Evolutionary conservation across 2,329 filamentous ascomycete genomes (phyloP).

Genomic region (Sporothrix pallida): DNA sequence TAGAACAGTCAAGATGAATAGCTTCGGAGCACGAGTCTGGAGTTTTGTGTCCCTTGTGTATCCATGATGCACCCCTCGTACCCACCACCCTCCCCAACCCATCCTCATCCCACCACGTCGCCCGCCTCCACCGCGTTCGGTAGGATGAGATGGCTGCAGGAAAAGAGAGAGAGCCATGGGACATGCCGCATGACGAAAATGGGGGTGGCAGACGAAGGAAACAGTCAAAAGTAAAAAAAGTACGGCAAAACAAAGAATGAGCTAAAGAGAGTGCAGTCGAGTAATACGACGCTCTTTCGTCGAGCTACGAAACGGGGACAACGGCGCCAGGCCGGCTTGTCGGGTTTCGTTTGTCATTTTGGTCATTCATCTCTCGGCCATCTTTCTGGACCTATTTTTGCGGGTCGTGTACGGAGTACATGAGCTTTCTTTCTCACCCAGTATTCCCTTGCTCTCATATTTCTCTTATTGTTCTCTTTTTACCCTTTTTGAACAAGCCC

Average conservation of each 20-base stretch:
- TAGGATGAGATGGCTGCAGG: constrained; percentile 27
- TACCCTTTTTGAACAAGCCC: background rate
- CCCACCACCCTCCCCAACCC: background rate
- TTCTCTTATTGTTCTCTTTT: background rate
- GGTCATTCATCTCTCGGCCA: constrained; percentile 1
- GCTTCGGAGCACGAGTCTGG: too few species aligned
- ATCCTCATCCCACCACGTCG: constrained; percentile 15
- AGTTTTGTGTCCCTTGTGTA: background rate
- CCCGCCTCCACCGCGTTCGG: constrained; percentile 15
- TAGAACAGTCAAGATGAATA: background rate
- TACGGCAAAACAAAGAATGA: background rate
- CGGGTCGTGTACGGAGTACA: too few species aligned
- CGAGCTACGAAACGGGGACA: constrained; percentile 7
- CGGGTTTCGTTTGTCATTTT: constrained; percentile 12
- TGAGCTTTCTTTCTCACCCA: too few species aligned
- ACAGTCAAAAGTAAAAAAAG: background rate
- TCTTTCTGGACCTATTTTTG: background rate
- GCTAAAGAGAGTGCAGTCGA: background rate
- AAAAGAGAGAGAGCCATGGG: constrained; percentile 10
- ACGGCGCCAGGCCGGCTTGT: constrained; percentile 25
- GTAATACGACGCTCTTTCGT: background rate
- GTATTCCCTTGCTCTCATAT: background rate
- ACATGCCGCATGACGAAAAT: constrained; percentile 29
- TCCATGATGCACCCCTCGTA: constrained; percentile 7
- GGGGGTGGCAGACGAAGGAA: background rate